Evolutionary conservation across 2,329 filamentous ascomycete species (phyloP).

Genomic region (Penicillium sp.): DNA sequence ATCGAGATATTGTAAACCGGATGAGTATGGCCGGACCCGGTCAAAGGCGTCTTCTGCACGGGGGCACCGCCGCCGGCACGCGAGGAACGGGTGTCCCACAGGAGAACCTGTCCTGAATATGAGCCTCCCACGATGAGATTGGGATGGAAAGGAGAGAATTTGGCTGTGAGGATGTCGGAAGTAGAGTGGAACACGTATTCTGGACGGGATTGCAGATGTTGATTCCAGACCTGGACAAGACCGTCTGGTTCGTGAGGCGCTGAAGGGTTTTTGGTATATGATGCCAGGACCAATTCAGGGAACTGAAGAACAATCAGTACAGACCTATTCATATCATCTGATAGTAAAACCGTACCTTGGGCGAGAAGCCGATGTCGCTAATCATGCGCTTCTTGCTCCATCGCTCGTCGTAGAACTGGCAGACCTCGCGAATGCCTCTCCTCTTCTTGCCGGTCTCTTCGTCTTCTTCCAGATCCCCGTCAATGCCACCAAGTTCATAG

Average conservation of each 20-base stretch:
- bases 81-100: conserved; percentile 93
- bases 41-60: conserved; percentile 92
- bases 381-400: conserved; percentile 99
- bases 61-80: conserved; percentile 63
- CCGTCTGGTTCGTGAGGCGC: conserved; percentile 91
- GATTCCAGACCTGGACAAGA: conserved; percentile 93
- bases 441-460: conserved; percentile 51
- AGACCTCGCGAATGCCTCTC: conserved; percentile 64
- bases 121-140: conserved; percentile 94
- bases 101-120: conserved; percentile 90
- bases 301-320: conserved; percentile 50
- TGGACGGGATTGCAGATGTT: conserved; percentile 86
- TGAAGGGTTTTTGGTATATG: conserved; percentile 95
- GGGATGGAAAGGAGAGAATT: conserved; percentile 97
- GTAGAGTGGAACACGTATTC: conserved; percentile 97
- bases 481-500: conserved; percentile 72
- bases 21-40: conserved; percentile 90
- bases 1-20: conserved; percentile 94
- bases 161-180: conserved; percentile 89
- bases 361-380: conserved; percentile 89
- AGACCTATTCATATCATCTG: neutral
- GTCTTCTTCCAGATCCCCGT: conserved; percentile 73
- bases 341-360: conserved; percentile 56
- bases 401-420: conserved; percentile 88
- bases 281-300: conserved; percentile 83